A percentile compares a stretch with the other conserved stretches of the same genome.
phyloP scores from a whole-genome alignment of 495 filamentous ascomycete species.

The Podospora bellae-mahoneyi region DNA sequence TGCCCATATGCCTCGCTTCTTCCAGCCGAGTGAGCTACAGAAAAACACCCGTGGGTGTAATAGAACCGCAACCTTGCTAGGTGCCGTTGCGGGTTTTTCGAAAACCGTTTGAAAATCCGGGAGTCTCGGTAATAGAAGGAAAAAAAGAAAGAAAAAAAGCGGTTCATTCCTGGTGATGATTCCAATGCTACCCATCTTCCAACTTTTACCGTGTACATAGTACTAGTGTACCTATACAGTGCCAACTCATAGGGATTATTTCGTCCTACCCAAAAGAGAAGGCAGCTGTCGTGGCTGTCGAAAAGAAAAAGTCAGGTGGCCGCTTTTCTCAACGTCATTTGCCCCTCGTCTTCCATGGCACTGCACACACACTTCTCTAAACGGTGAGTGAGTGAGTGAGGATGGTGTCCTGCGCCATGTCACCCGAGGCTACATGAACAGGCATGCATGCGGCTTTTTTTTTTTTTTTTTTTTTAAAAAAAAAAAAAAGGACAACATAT shows the following conservation, averaged over 20 bases:
- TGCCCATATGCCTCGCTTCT: neutral
- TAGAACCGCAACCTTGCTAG: neutral
- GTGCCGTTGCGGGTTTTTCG: neutral
- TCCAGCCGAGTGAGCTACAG: neutral
- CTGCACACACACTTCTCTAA: slow-evolving; percentile 10
- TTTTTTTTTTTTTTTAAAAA: too few relatives aligned
- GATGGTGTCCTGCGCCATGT: neutral
- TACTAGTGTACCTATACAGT: neutral
- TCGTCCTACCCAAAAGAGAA: neutral
- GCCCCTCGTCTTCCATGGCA: slow-evolving; percentile 7
- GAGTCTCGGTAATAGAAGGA: neutral
- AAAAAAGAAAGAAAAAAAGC: neutral
- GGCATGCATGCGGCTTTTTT: neutral
- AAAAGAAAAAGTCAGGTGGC: neutral
- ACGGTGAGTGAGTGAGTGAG: neutral
- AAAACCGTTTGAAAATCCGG: neutral
- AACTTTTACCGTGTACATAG: neutral
- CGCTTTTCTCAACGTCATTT: slow-evolving; percentile 25
- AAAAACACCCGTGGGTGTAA: neutral
- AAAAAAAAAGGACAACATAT: neutral
- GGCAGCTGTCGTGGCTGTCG: neutral
- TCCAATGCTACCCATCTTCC: neutral
- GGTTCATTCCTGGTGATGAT: neutral
- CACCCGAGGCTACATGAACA: neutral
- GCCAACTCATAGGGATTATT: neutral